A percentile compares a stretch with the other conserved stretches of the same genome.
Evolutionary conservation across 163 green algal species (phyloP).

Genomic region (Scenedesmus sp.): DNA sequence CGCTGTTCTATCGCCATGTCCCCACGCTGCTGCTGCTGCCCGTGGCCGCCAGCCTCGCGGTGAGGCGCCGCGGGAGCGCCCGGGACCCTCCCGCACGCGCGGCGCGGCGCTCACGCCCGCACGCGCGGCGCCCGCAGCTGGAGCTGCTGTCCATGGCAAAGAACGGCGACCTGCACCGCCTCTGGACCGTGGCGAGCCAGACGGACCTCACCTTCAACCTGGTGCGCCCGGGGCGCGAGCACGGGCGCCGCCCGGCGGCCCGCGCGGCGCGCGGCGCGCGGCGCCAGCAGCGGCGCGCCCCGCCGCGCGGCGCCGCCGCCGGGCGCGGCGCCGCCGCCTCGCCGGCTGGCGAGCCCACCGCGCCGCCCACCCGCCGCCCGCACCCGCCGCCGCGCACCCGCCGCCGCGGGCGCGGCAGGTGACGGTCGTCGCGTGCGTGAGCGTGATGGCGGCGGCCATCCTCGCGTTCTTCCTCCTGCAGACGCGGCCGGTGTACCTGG

Average conservation of each 20-base stretch:
- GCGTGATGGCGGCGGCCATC: slow-evolving; percentile 58
- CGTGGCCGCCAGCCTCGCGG: slow-evolving; percentile 41
- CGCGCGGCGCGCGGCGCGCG: too few relatives aligned
- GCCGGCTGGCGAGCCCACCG: too few relatives aligned
- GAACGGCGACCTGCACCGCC: slow-evolving; percentile 69
- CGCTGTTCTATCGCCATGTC: slow-evolving; percentile 54
- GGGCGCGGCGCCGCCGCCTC: too few relatives aligned
- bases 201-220: slow-evolving; percentile 89
- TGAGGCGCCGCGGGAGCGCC: background rate
- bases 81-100: background rate
- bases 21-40: slow-evolving; percentile 15
- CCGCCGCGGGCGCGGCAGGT: too few relatives aligned
- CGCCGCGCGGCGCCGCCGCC: too few relatives aligned
- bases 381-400: too few relatives aligned
- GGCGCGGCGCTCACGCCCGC: background rate
- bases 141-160: slow-evolving; percentile 71
- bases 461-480: slow-evolving; percentile 74
- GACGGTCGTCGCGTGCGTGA: slow-evolving; percentile 66
- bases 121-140: slow-evolving; percentile 59
- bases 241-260: too few relatives aligned
- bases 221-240: too few relatives aligned
- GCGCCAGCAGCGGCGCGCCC: too few relatives aligned
- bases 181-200: slow-evolving; percentile 66
- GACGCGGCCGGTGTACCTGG: slow-evolving; percentile 82
- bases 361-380: too few relatives aligned